Conservation (phyloP, 2,329 filamentous ascomycete species). For the Ceratocystis ficicola region DNA sequence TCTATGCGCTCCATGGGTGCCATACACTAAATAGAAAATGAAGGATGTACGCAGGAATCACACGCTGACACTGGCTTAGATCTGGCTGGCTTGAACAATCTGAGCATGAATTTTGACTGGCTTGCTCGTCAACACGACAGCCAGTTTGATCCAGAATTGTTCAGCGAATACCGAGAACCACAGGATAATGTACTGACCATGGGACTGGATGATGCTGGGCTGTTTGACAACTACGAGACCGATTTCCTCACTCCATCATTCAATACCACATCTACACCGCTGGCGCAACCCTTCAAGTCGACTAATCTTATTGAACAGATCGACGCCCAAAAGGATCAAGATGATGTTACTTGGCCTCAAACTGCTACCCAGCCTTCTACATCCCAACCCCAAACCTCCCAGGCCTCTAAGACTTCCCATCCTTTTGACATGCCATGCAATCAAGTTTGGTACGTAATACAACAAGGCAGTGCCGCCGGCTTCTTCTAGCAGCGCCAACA, state of each 20-base stretch:
- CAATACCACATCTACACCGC: conserved; percentile 44
- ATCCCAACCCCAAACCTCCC: too few species aligned
- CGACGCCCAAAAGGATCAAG: conserved; percentile 41
- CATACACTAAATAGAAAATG: not conserved
- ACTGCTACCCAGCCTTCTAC: too few species aligned
- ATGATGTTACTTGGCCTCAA: conserved; percentile 42
- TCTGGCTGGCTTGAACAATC: conserved; percentile 16
- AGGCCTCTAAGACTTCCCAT: too few species aligned
- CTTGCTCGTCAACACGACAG: conserved; percentile 69
- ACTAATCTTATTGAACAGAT: conserved; percentile 17
- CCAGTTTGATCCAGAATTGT: conserved; percentile 81
- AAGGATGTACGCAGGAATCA: not conserved
- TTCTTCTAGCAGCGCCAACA: not conserved
- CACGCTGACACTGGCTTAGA: conserved; percentile 21
- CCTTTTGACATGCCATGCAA: conserved; percentile 26
- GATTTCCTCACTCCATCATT: conserved; percentile 77
- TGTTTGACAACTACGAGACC: conserved; percentile 61
- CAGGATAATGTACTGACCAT: conserved; percentile 65
- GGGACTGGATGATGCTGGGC: conserved; percentile 17
- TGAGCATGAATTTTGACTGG: conserved; percentile 52
- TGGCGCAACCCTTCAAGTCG: conserved; percentile 6
- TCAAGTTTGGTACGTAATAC: conserved; percentile 18
- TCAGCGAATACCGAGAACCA: conserved; percentile 82
- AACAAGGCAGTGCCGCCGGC: conserved; percentile 3
- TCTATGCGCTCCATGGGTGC: not conserved